Evolutionary conservation across 2,329 filamentous ascomycete species (phyloP), one percentile per base, ranked within the genome.

Genomic region (Aureobasidium pullulans): DNA sequence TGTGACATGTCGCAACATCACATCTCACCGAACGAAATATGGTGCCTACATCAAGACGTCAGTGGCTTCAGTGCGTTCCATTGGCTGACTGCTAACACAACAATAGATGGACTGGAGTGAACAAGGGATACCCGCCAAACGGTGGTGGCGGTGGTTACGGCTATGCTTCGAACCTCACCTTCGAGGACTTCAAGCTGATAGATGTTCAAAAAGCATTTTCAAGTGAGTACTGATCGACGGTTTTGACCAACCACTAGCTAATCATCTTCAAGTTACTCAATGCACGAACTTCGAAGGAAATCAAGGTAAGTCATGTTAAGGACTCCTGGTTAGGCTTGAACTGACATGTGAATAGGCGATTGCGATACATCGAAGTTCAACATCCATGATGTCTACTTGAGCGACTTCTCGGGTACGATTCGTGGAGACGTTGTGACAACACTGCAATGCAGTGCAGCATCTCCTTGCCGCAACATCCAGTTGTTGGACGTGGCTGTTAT

Each of bases 21-120:
- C 70, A 2, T 76, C 76, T 54, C 63, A 73, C 49, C 73, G 78
- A 60, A 81, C 77, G 4, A 65, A 74, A 1, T 76, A 81, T 62
- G 77, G 73, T 1, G 74, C 73, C n/a, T 81, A 82, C 63, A 67
- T 84, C 61, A 84, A 85, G 71, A 84, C 81, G 0, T 85, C 15
- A 57, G 54, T 57, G 36, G 2, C 13, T 15, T 3, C 4, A 16
- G 13, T 76, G 73, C 1, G 73, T 72, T 13, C 81, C 81, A 62
- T 66, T 84, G 60, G 84, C 84, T 71, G 0, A 2, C 6, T 31
- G 39, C 54, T 57, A 9, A 57, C 42, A 10, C 1, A 9, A 11
- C 1, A 9, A n/a, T 11, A 57, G 54, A 57, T 85, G 82, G 82
- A 81, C 80, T 0, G 80, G 79, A 16, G 69, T 77, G 9, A 47